These are phyloP conservation scores for Hymenoscyphus infarciens DNA, from an alignment of 2,329 filamentous ascomycete species.

Conservation along the genomic window DNA sequence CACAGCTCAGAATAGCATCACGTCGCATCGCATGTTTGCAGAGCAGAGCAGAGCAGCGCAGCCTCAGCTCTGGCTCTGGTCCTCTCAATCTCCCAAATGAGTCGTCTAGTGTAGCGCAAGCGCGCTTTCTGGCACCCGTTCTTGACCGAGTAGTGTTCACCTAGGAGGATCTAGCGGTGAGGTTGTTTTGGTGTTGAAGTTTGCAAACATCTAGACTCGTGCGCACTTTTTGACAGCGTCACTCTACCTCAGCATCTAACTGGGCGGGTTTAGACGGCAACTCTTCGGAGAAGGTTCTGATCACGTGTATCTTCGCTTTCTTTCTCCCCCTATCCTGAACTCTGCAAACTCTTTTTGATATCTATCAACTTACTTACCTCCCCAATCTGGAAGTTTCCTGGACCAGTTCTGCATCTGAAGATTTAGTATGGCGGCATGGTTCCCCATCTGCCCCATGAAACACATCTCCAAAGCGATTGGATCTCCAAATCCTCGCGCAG, in stretches of 20 bases:
- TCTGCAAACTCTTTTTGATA: not conserved
- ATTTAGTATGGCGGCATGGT: no score
- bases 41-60: not conserved
- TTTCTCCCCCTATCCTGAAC: no score
- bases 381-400: not conserved
- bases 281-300: no score
- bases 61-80: not conserved
- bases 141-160: not conserved
- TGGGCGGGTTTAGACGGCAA: no score
- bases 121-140: not conserved
- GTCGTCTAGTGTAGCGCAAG: not conserved
- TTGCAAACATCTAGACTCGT: not conserved
- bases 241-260: no score
- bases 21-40: not conserved
- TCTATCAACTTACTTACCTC: not conserved
- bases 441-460: no score
- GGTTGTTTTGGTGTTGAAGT: not conserved
- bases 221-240: no score
- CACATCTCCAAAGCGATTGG: not conserved
- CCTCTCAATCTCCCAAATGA: not conserved
- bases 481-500: constrained; percentile 6
- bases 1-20: not conserved
- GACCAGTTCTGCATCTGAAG: not conserved
- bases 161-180: constrained; percentile 1
- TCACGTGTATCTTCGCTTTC: no score